Evolutionary conservation across 768 basidiomycete genomes (phyloP).

Genomic region (Leccinum olivaceopallidum): DNA sequence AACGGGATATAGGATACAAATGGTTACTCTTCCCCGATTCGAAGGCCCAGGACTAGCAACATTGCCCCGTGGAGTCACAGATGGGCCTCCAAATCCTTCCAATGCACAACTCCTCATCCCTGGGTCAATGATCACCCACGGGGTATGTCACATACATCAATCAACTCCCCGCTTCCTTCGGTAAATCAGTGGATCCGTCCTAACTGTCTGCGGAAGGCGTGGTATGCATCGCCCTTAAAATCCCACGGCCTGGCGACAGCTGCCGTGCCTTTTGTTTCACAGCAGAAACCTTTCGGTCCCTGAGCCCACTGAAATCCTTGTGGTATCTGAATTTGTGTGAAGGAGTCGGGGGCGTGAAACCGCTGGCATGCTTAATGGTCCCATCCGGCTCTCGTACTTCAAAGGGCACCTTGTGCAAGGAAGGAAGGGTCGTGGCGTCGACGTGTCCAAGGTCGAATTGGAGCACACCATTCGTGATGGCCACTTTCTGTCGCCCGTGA

Average conservation of each 20-base stretch:
- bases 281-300: conserved; percentile 22
- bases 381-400: conserved; percentile 42
- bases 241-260: conserved; percentile 13
- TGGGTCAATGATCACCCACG: conserved; percentile 21
- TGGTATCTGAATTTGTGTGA: conserved; percentile 35
- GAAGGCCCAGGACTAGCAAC: not conserved
- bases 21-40: not conserved
- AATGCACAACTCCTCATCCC: not conserved
- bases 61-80: not conserved
- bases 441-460: conserved; percentile 32
- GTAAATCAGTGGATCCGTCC: conserved; percentile 8
- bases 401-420: conserved; percentile 42
- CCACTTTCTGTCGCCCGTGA: conserved; percentile 28
- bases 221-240: conserved; percentile 28
- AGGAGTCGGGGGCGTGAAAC: conserved; percentile 45
- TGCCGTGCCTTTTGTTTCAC: conserved; percentile 12
- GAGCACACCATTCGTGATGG: conserved; percentile 33
- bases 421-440: conserved; percentile 25
- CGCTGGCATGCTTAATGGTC: conserved; percentile 40
- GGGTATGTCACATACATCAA: conserved; percentile 28
- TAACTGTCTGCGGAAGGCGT: conserved; percentile 15
- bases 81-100: not conserved
- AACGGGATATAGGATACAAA: not conserved
- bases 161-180: not conserved
- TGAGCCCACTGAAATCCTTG: conserved; percentile 9